Evolutionary conservation across 345 rosid genomes (phyloP).

Genomic region (Salix dunnii): DNA sequence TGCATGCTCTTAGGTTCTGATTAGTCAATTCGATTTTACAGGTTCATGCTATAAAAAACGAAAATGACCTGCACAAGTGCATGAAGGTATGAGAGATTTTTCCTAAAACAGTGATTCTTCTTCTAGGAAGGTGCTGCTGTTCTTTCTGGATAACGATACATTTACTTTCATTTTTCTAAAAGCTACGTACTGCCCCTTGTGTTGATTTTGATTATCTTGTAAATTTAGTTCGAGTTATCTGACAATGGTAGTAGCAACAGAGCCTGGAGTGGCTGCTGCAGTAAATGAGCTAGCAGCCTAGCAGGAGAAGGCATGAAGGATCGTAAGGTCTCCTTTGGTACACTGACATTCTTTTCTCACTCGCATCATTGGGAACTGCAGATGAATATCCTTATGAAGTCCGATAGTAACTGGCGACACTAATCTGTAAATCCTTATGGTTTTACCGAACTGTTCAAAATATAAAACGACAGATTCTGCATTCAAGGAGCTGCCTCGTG

Average conservation of each 20-base stretch:
- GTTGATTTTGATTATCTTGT: background rate
- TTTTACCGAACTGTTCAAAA: background rate
- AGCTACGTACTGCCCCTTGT: background rate
- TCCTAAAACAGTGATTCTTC: background rate
- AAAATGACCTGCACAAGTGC: conserved; percentile 67
- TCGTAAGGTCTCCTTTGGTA: background rate
- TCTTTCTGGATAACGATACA: background rate
- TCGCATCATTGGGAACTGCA: background rate
- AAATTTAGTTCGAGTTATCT: background rate
- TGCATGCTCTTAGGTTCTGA: conserved; percentile 5
- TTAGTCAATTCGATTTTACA: conserved; percentile 32
- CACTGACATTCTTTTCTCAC: background rate
- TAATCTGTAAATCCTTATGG: conserved; percentile 6
- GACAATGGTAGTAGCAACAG: conserved; percentile 37
- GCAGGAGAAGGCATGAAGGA: background rate
- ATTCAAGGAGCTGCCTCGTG: background rate
- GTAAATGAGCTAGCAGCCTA: conserved; percentile 13
- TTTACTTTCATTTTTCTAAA: background rate
- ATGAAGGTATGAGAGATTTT: conserved; percentile 46
- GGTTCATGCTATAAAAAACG: conserved; percentile 72
- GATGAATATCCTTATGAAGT: background rate
- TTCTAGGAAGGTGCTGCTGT: background rate
- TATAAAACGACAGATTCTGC: background rate
- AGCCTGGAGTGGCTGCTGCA: conserved; percentile 62
- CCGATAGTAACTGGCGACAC: background rate